Conservation (phyloP, 805 yeast species). For the Kodamaea jinghongensis region DNA sequence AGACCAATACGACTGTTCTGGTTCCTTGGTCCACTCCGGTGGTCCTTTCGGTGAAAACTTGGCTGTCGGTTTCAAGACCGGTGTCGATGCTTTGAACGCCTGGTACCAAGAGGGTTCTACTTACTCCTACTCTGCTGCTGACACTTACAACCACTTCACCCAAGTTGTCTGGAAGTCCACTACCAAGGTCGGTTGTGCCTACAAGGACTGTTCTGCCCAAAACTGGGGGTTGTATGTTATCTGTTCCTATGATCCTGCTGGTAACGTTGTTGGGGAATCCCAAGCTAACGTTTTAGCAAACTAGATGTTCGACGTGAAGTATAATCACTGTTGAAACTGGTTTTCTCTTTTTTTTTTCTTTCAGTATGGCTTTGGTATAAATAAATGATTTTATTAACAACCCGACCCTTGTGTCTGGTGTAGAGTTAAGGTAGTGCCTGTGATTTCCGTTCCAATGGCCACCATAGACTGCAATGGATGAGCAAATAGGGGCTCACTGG, state of each 20-base stretch:
- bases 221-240: conserved; percentile 58
- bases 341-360: neutral
- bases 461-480: too few relatives aligned
- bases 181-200: conserved; percentile 68
- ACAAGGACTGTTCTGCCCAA: conserved; percentile 51
- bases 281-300: conserved; percentile 13
- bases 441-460: too few relatives aligned
- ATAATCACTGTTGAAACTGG: conserved; percentile 5
- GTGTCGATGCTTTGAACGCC: conserved; percentile 32
- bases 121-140: conserved; percentile 26
- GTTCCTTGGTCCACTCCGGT: conserved; percentile 35
- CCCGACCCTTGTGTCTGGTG: too few relatives aligned
- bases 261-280: conserved; percentile 56
- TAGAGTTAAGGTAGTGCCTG: too few relatives aligned
- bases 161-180: conserved; percentile 73
- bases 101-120: conserved; percentile 41
- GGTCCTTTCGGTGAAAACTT: conserved; percentile 41
- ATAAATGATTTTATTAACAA: neutral
- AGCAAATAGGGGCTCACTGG: too few relatives aligned
- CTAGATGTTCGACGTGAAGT: conserved; percentile 7
- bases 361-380: conserved; percentile 3
- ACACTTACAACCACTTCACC: conserved; percentile 62
- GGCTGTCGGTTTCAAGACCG: conserved; percentile 24
- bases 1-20: conserved; percentile 18
- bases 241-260: conserved; percentile 74